phyloP scores from a whole-genome alignment of 2,329 filamentous ascomycete species.

The Fusarium sp. region DNA sequence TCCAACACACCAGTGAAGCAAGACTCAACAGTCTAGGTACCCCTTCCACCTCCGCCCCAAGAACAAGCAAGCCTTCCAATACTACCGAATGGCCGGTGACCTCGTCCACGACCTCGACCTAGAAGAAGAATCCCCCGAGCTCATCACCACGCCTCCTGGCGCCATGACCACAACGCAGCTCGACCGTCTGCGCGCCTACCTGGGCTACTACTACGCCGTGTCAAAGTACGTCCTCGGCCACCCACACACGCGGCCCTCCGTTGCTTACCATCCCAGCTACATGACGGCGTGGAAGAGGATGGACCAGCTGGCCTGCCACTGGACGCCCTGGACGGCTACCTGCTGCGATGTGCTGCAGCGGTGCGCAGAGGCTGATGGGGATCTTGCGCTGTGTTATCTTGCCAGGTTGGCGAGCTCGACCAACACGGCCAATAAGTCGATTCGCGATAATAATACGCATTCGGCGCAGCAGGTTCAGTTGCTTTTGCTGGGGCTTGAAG shows the following conservation, averaged over 20 bases:
- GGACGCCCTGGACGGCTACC: constrained; percentile 56
- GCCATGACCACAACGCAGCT: constrained; percentile 45
- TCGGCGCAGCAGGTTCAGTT: constrained; percentile 56
- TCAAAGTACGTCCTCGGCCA: constrained; percentile 51
- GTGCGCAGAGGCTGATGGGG: constrained; percentile 51
- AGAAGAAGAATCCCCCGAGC: constrained; percentile 51
- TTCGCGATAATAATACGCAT: constrained; percentile 43
- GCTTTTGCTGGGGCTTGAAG: constrained; percentile 60
- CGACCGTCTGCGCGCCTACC: constrained; percentile 59
- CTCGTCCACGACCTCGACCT: constrained; percentile 63
- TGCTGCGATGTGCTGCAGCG: constrained; percentile 59
- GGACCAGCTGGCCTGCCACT: constrained; percentile 46
- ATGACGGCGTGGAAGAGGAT: constrained; percentile 53
- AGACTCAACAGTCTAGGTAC: constrained; percentile 54
- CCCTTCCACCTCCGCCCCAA: constrained; percentile 66
- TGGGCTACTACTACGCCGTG: constrained; percentile 57
- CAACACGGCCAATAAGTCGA: constrained; percentile 52
- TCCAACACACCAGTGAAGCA: not conserved
- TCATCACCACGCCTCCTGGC: not conserved
- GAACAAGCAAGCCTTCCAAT: constrained; percentile 62
- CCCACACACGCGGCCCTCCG: not conserved
- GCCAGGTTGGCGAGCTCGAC: constrained; percentile 55
- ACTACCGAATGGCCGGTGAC: constrained; percentile 64
- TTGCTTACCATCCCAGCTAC: constrained; percentile 49
- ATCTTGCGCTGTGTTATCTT: constrained; percentile 58